Conservation (phyloP, 2,329 filamentous ascomycete genomes). For the Calonectria henricotiae region DNA sequence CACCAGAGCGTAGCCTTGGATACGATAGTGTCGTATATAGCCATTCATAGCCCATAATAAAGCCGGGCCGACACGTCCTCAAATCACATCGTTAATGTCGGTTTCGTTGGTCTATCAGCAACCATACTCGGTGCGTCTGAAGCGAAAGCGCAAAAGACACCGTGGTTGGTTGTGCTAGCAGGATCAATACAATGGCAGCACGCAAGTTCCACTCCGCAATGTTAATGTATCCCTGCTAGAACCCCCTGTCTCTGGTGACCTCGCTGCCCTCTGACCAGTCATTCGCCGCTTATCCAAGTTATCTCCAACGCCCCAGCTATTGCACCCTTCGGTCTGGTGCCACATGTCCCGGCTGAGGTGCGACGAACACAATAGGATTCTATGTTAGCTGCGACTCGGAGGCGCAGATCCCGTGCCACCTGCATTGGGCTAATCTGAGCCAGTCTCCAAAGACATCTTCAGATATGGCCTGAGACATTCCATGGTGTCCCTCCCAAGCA, state of each 20-base stretch:
- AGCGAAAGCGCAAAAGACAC: conserved; percentile 10
- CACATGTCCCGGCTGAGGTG: conserved; percentile 34
- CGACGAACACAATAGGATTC: conserved; percentile 31
- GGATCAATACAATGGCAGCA: conserved; percentile 38
- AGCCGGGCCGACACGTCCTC: conserved; percentile 1
- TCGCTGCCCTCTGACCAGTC: conserved; percentile 37
- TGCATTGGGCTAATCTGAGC: conserved; percentile 30
- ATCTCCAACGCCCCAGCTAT: conserved; percentile 22
- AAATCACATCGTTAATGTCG: conserved; percentile 1
- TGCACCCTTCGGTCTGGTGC: conserved; percentile 38
- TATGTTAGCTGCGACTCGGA: conserved; percentile 21
- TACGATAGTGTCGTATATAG: conserved; percentile 20
- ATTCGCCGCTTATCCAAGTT: conserved; percentile 35
- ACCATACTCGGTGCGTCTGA: conserved; percentile 11
- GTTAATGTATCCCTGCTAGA: conserved; percentile 38
- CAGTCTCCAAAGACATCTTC: conserved; percentile 36
- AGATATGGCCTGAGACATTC: conserved; percentile 38
- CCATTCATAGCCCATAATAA: not conserved
- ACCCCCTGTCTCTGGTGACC: conserved; percentile 46
- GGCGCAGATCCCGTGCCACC: conserved; percentile 32
- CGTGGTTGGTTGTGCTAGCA: conserved; percentile 35
- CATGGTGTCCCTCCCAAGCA: conserved; percentile 9
- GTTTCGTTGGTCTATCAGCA: not conserved
- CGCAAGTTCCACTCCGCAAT: conserved; percentile 40
- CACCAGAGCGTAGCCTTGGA: conserved; percentile 16